Base-by-base conservation (phyloP, 139 green algal species). In the Chlamydomonas incerta region DNA sequence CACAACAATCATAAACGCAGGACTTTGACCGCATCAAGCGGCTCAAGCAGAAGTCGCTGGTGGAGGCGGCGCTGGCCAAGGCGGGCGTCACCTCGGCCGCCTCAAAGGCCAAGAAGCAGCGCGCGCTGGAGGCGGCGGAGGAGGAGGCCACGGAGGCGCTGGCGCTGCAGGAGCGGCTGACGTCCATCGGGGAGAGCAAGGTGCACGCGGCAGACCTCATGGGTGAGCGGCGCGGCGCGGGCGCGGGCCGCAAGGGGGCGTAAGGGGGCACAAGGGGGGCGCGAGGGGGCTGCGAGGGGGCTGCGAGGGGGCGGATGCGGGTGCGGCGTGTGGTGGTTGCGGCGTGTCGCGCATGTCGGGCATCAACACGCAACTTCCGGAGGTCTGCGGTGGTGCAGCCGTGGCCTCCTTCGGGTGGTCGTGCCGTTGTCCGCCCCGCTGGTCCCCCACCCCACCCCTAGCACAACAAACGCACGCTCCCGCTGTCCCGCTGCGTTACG, bases 1-100 rank as follows among this genome's bases (percentile, higher is more conserved):
- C n/a, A n/a, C n/a, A n/a, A n/a, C n/a, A n/a, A n/a, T n/a, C n/a
- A n/a, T n/a, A n/a, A n/a, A n/a, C n/a, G n/a, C 94, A 98, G 74
- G 96, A 99, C 90, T 99, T 99, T 89, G 91, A 92, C 29, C 88
- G 91, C 68, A 98, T 98, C 85, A 87, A 87, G 50, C n/a, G 76
- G 72, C 79, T 94, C 58, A 90, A 91, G 87, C 87, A 91, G 46
- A 88, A 90, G 63, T 82, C 74, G 83, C 72, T 96, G 81, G 90
- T 98, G 52, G 90, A 97, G 47, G 79, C 80, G 0, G 92, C 94
- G 2, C 92, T 99, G 91, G 66, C 88, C 62, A 96, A 96, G 87
- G 93, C 97, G 81, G 96, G 96, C 33, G 77, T 99, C n/a, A 95
- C 96, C 91, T 88, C 89, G 24, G 41, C 41, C 41, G 41, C 41